phyloP scores from a whole-genome alignment of 352 stramenopile species.

The Phytopythium sindhum region DNA sequence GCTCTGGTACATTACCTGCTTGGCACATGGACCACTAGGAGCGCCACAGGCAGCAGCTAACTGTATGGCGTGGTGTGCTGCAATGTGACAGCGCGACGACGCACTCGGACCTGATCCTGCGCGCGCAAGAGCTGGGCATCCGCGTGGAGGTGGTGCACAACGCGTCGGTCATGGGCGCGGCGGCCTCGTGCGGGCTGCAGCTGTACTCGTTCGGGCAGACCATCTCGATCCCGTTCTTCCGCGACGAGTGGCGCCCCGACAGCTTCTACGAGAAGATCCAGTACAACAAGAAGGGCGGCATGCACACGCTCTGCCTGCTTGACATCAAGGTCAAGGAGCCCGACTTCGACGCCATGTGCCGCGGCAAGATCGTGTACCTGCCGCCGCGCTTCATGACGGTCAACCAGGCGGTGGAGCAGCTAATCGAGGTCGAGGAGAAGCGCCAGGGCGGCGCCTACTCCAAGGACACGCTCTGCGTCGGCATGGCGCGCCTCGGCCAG shows the following conservation, averaged over 20 bases:
- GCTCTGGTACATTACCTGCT: constrained; percentile 68
- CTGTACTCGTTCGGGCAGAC: constrained; percentile 99
- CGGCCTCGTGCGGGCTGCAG: constrained; percentile 94
- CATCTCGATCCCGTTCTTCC: constrained; percentile 98
- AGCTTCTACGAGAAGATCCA: constrained; percentile 98
- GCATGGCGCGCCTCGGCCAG: constrained; percentile 94
- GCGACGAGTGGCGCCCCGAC: constrained; percentile 93
- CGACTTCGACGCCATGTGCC: constrained; percentile 96
- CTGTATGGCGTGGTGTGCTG: background rate
- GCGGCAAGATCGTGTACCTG: constrained; percentile 90
- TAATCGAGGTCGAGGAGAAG: constrained; percentile 93
- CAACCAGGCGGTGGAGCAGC: constrained; percentile 93
- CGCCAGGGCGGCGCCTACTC: constrained; percentile 86
- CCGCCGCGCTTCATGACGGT: constrained; percentile 98
- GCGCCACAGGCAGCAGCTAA: background rate
- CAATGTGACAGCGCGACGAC: constrained; percentile 88
- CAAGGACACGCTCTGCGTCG: constrained; percentile 84
- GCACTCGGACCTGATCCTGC: constrained; percentile 97
- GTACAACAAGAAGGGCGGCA: constrained; percentile 94
- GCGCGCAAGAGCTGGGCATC: constrained; percentile 91
- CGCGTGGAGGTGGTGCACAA: constrained; percentile 98
- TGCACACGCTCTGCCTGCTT: constrained; percentile 98
- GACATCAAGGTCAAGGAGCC: constrained; percentile 99
- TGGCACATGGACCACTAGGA: background rate
- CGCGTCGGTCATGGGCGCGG: constrained; percentile 97